Conservation (phyloP, 1,139 yeast genomes). For the Ogataea hybrid region DNA sequence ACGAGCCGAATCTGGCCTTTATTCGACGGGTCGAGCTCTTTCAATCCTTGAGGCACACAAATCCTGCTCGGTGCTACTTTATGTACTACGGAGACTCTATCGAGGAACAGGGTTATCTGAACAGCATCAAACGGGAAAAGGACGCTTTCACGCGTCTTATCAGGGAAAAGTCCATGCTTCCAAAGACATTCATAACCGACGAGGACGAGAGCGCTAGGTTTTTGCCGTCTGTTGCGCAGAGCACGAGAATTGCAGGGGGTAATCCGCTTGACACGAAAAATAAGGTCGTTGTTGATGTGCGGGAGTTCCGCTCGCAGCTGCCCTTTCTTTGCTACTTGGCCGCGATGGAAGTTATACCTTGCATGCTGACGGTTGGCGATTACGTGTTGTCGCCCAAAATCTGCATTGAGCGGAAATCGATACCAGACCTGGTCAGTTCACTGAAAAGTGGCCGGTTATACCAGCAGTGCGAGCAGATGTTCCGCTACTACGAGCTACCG, state of each 20-base stretch:
- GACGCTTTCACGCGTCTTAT: conserved; percentile 85
- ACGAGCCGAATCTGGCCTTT: conserved; percentile 83
- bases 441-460: conserved; percentile 82
- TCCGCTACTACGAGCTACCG: conserved; percentile 76
- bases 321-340: conserved; percentile 79
- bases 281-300: conserved; percentile 80
- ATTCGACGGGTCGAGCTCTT: conserved; percentile 80
- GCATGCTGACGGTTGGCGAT: conserved; percentile 90
- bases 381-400: conserved; percentile 82
- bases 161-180: conserved; percentile 77
- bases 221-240: conserved; percentile 36
- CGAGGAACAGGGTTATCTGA: conserved; percentile 82
- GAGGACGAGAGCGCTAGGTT: conserved; percentile 45
- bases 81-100: conserved; percentile 89
- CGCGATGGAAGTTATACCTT: conserved; percentile 78
- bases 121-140: conserved; percentile 77
- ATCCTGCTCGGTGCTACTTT: conserved; percentile 66
- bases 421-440: conserved; percentile 82
- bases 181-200: conserved; percentile 66
- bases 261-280: conserved; percentile 45
- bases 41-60: conserved; percentile 58
- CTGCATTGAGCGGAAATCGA: conserved; percentile 89
- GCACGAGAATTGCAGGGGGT: conserved; percentile 83
- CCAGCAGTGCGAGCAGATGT: conserved; percentile 88
- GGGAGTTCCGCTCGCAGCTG: conserved; percentile 86